A percentile compares a stretch with the other conserved stretches of the same genome.
Conservation (phyloP, 192 early-diverging fungal genomes). For the Podila horticola region DNA sequence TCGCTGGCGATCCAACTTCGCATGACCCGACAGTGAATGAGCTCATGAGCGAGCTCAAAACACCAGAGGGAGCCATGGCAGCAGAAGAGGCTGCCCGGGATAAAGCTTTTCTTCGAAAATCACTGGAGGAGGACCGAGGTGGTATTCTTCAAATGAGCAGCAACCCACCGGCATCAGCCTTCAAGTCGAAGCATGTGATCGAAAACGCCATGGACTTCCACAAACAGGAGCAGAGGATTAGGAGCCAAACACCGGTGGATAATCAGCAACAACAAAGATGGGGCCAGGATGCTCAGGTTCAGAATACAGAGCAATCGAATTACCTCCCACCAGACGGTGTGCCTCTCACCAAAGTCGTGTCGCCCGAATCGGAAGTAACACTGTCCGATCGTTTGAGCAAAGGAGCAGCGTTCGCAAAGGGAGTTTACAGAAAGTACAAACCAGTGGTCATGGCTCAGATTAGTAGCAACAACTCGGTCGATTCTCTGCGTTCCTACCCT, state of each 20-base stretch:
- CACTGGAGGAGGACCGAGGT: slow-evolving; percentile 27
- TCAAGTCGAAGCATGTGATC: slow-evolving; percentile 24
- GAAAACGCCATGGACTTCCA: background rate
- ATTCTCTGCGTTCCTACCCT: background rate
- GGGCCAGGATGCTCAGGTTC: background rate
- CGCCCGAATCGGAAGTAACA: background rate
- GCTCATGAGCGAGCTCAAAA: slow-evolving; percentile 18
- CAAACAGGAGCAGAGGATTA: background rate
- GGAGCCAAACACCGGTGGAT: background rate
- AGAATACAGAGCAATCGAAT: background rate
- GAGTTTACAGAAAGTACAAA: slow-evolving; percentile 31
- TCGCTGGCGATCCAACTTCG: slow-evolving; percentile 30
- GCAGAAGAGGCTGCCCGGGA: slow-evolving; percentile 28
- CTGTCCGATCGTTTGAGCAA: slow-evolving; percentile 13
- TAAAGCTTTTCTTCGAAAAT: slow-evolving; percentile 17
- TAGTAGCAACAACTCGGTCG: slow-evolving; percentile 3
- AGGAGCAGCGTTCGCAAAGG: slow-evolving; percentile 24
- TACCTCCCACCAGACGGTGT: background rate
- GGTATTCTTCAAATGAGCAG: slow-evolving; percentile 9
- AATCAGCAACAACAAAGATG: background rate
- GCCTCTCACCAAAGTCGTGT: background rate
- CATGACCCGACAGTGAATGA: slow-evolving; percentile 32
- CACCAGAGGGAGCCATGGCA: slow-evolving; percentile 11
- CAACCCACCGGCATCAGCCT: slow-evolving; percentile 4
- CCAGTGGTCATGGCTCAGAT: slow-evolving; percentile 40